phyloP scores from a whole-genome alignment of 2,329 filamentous ascomycete species.

The Phyllosticta capitalensis region DNA sequence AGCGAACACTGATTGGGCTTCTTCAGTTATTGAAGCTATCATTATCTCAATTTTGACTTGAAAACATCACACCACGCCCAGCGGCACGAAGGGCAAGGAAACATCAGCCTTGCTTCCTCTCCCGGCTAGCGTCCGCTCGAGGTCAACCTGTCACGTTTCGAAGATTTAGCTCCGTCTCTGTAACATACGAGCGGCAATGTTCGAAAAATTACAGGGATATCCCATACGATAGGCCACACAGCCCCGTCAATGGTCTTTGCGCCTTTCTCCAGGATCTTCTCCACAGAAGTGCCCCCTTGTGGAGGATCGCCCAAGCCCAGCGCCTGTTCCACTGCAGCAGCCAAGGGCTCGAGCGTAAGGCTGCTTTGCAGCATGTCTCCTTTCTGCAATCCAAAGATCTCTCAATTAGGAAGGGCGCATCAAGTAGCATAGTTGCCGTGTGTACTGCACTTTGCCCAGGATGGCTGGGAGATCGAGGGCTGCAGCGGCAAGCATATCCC shows the following conservation, averaged over 20 bases:
- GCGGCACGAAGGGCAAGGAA: neutral
- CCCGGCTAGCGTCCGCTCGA: neutral
- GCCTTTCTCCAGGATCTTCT: neutral
- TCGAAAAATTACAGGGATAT: neutral
- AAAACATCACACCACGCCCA: no score
- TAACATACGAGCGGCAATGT: neutral
- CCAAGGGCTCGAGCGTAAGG: neutral
- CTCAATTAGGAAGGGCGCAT: neutral
- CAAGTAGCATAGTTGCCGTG: neutral
- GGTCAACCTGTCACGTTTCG: neutral
- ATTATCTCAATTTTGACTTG: no score
- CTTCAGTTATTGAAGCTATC: no score
- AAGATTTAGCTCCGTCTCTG: neutral
- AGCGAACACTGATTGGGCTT: no score
- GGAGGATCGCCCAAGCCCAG: neutral
- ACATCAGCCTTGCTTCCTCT: neutral
- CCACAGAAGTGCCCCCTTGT: neutral
- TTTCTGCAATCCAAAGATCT: no score
- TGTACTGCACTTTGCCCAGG: neutral
- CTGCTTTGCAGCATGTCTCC: no score
- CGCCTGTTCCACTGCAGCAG: neutral
- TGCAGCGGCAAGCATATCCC: neutral
- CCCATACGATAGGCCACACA: neutral
- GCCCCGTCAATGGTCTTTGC: neutral
- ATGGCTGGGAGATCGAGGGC: neutral